Percentiles rank a stretch among this genome's conserved stretches.
These are phyloP conservation scores for Kwoniella sp. DNA, from an alignment of 768 basidiomycete genomes.

Conservation along the genomic window DNA sequence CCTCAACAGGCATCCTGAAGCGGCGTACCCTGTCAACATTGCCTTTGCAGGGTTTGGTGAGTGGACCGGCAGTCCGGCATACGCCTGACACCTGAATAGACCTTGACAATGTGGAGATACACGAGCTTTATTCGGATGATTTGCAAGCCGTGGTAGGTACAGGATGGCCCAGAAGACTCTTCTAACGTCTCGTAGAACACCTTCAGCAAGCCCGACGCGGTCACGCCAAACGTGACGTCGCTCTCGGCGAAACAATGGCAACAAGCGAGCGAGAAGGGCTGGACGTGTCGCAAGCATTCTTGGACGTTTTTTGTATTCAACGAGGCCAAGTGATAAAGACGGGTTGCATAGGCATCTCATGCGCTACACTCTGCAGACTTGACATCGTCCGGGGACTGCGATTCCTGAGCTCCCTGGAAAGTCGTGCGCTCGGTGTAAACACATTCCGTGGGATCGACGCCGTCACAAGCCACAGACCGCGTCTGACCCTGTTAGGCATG, in stretches of 20 bases:
- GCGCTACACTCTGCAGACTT: too few relatives aligned
- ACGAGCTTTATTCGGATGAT: slow-evolving; percentile 58
- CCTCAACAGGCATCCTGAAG: slow-evolving; percentile 56
- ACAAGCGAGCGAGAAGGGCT: slow-evolving; percentile 2
- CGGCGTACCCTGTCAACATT: slow-evolving; percentile 47
- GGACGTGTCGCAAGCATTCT: slow-evolving; percentile 39
- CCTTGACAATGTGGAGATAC: slow-evolving; percentile 51
- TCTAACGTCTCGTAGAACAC: slow-evolving; percentile 43
- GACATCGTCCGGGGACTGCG: too few relatives aligned
- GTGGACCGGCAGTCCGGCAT: background rate
- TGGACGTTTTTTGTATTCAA: slow-evolving; percentile 46
- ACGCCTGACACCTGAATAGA: slow-evolving; percentile 47
- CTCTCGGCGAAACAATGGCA: slow-evolving; percentile 19
- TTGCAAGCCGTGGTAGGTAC: slow-evolving; percentile 45
- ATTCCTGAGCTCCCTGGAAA: too few relatives aligned
- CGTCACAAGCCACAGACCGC: too few relatives aligned
- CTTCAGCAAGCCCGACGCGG: slow-evolving; percentile 39
- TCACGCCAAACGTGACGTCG: slow-evolving; percentile 25
- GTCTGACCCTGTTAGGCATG: too few relatives aligned
- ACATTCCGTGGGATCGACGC: too few relatives aligned
- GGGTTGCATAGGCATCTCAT: too few relatives aligned
- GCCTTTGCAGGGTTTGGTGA: slow-evolving; percentile 30
- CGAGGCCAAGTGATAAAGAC: too few relatives aligned
- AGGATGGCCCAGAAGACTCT: background rate
- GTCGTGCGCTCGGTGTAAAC: too few relatives aligned